Percentiles rank a stretch among this genome's conserved stretches.
phyloP scores from a whole-genome alignment of 805 yeast genomes.

The Metschnikowia reukaufii region DNA sequence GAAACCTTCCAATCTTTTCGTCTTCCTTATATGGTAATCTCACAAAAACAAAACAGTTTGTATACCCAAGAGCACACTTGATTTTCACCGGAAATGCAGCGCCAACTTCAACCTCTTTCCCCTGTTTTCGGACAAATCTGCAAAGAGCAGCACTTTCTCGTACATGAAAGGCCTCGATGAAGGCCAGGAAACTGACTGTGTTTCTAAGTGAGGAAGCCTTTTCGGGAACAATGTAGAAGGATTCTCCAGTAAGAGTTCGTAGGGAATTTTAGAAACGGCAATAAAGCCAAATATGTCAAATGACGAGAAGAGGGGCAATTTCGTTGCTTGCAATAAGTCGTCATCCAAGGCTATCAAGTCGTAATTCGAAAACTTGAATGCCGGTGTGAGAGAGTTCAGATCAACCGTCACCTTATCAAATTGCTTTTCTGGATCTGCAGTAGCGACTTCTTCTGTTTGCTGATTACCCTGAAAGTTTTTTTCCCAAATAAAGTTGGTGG shows the following conservation, averaged over 20 bases:
- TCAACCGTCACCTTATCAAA: constrained; percentile 31
- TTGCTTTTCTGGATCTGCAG: constrained; percentile 19
- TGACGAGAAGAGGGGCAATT: constrained; percentile 48
- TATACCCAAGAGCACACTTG: constrained; percentile 10
- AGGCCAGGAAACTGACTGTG: constrained; percentile 33
- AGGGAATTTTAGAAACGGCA: constrained; percentile 46
- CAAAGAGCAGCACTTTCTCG: constrained; percentile 55
- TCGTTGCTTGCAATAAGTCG: constrained; percentile 44
- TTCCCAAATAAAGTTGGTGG: constrained; percentile 29
- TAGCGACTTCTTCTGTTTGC: constrained; percentile 4
- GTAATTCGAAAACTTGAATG: constrained; percentile 62
- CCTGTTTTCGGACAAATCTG: constrained; percentile 55
- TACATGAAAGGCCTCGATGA: constrained; percentile 51
- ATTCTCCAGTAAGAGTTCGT: constrained; percentile 60
- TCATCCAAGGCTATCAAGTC: constrained; percentile 48
- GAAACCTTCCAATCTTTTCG: constrained; percentile 58
- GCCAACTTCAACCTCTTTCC: constrained; percentile 50
- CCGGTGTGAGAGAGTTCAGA: constrained; percentile 49
- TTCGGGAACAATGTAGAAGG: constrained; percentile 52
- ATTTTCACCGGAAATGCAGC: constrained; percentile 50
- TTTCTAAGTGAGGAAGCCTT: constrained; percentile 35
- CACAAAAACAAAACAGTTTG: constrained; percentile 48
- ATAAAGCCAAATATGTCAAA: constrained; percentile 67
- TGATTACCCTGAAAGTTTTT: constrained; percentile 13
- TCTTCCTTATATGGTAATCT: constrained; percentile 77